Evolutionary conservation across 352 stramenopile genomes (phyloP), one percentile per base, ranked within the genome.

Genomic region (Globisporangium splendens): DNA sequence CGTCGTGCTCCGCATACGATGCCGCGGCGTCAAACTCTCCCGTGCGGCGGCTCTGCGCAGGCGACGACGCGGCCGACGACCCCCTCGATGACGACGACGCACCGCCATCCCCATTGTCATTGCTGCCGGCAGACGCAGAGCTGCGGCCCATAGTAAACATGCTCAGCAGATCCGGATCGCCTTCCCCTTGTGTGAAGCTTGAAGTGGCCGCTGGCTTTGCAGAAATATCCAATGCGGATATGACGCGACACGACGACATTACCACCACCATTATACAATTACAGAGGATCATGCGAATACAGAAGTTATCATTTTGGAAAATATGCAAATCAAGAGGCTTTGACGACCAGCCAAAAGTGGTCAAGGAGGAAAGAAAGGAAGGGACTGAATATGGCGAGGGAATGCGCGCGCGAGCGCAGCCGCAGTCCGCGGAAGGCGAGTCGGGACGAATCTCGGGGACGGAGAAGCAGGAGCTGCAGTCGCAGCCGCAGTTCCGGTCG

Each of bases 391-490:
- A 44, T 44, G 39, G 39, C 39, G 39, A 44, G 39, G 17, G 39
- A 44, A 12, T 8, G 5, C 6, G 15, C n/a, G 24, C 50, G n/a
- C 20, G 54, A 59, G 42, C 15, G 54, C 12, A 51, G 35, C 21
- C 60, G 60, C 31, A 70, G 48, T 56, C 8, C 52, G 41, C 39
- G 39, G 17, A 15, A n/a, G 39, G 17, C 38, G 38, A 17, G 38
- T 43, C 38, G 38, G 14, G 38, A 10, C 38, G 38, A 43, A 43
- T 43, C 38, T 17, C 10, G 46, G 15, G 46, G n/a, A 13, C 28
- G n/a, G 3, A 18, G 43, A 50, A 21, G 28, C 8, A 51, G 54
- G 13, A 62, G 56, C n/a, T 20, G 38, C 8, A 62, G 56, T 8
- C 11, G 24, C 24, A 31, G 24, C 7, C 11, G 24, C 24, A 31